A percentile compares a stretch with the other conserved stretches of the same genome.
Evolutionary conservation across 75 land plant species (phyloP).

Genomic region (Cryptomeria japonica): DNA sequence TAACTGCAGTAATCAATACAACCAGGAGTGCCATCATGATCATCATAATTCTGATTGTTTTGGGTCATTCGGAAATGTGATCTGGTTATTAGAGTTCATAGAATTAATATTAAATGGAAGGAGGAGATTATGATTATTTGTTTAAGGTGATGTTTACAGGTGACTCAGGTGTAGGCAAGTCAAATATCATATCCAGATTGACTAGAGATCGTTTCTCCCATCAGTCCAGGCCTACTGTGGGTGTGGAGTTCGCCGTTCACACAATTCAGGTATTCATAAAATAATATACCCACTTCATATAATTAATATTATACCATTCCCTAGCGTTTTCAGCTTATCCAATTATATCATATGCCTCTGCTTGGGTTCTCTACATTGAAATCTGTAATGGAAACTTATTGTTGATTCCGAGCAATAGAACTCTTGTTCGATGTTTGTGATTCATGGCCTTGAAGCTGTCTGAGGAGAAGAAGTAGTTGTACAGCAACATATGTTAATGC

Average conservation of each 20-base stretch:
- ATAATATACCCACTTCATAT: not conserved
- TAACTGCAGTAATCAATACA: not conserved
- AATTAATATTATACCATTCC: not conserved
- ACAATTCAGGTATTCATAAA: slow-evolving; percentile 7
- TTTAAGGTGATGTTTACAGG: slow-evolving; percentile 14
- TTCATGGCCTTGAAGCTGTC: not conserved
- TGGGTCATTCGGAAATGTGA: not conserved
- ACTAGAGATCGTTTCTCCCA: slow-evolving; percentile 9
- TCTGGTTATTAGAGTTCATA: not conserved
- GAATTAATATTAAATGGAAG: slow-evolving; percentile 1
- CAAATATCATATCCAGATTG: slow-evolving; percentile 14
- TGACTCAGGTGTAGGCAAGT: slow-evolving; percentile 11
- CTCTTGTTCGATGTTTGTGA: not conserved
- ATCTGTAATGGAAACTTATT: not conserved
- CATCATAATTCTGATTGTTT: not conserved
- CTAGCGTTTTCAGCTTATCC: not conserved
- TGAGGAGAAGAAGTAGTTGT: not conserved
- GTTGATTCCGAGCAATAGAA: not conserved
- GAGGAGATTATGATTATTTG: slow-evolving; percentile 7
- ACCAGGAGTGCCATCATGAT: not conserved
- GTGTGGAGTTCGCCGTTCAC: slow-evolving; percentile 7
- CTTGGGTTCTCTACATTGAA: not conserved
- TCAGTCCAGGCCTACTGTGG: slow-evolving; percentile 13
- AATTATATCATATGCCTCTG: not conserved
- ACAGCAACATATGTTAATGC: not conserved